Base-by-base conservation (phyloP, 2,329 filamentous ascomycete genomes). In the Aspergillus sp. region DNA sequence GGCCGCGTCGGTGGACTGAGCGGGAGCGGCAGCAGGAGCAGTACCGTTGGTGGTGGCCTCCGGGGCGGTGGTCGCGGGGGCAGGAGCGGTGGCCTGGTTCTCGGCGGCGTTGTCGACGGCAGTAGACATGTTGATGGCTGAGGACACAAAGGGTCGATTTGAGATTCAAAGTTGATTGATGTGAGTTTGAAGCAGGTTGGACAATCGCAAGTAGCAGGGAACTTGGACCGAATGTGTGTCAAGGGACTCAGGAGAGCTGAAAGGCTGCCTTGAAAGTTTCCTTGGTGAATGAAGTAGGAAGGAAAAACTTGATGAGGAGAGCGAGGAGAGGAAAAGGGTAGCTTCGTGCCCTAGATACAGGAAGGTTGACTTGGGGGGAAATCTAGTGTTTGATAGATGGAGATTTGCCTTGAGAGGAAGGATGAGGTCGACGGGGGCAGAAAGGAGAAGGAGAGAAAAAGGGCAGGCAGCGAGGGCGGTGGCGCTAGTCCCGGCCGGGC, bases 271-370 rank as follows among this genome's bases (percentile, higher is more conserved):
- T 47, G 53, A 49, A 31, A 29, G 45, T 26, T 45, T 47, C 42
- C 31, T 55, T 42, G 29, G 7, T 20, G 53, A 18, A 49, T 42
- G 42, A 42, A 42, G 49, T 24, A 24, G 53, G 45, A 51, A 32
- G 49, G 67, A 67, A 66, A 60, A 67, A 72, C 74, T 78, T 78
- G 84, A 87, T 84, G 82, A 85, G 26, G 26, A 7, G 26, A 9
- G 26, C 6, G 26, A 29, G 81, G 78, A 80, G 67, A 71, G 73
- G 71, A 73, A 72, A 77, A 92, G 90, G 90, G 90, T 92, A 90
- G 90, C 90, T 92, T 86, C 80, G 90, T 91, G 90, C 90, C 90
- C 90, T 92, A 92, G 90, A 82, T 81, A 87, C 77, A 51, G 42
- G 32, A 39, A 65, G 56, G 61, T 64, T 63, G 55, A 69, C 67